Percentiles rank a stretch among this genome's conserved stretches.
Evolutionary conservation across 2,329 filamentous ascomycete genomes (phyloP).

Genomic region (Apiospora koreana): DNA sequence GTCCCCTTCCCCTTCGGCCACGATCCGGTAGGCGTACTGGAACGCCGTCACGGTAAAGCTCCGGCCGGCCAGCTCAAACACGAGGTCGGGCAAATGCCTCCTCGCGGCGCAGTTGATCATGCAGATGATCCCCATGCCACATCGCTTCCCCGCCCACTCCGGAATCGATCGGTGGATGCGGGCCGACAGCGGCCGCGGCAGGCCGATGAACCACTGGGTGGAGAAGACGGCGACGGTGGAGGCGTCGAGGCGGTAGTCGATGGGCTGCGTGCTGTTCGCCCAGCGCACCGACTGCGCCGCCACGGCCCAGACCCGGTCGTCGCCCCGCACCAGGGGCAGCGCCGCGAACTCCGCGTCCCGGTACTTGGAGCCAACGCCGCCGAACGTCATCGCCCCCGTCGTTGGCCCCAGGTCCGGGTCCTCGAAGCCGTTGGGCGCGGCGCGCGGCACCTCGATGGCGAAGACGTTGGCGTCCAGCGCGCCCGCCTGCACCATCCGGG

Average conservation of each 20-base stretch:
- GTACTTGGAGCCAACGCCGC: too few relatives aligned
- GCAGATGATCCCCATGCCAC: neutral
- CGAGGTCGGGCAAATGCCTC: neutral
- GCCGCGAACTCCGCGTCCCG: too few relatives aligned
- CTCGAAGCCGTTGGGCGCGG: too few relatives aligned
- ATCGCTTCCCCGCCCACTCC: neutral
- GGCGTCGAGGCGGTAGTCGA: neutral
- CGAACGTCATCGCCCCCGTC: too few relatives aligned
- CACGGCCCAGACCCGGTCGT: too few relatives aligned
- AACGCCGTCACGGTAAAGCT: neutral
- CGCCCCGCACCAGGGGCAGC: too few relatives aligned
- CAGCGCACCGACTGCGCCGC: too few relatives aligned
- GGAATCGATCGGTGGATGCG: neutral
- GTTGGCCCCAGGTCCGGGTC: too few relatives aligned
- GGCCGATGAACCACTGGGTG: neutral
- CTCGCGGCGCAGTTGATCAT: neutral
- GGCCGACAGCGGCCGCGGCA: neutral
- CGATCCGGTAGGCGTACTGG: neutral
- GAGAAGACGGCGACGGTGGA: neutral
- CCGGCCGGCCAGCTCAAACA: neutral
- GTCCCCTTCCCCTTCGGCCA: neutral
- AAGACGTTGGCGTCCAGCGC: too few relatives aligned
- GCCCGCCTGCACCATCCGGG: too few relatives aligned
- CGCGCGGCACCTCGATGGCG: too few relatives aligned
- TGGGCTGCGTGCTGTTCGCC: neutral